These are phyloP conservation scores for Setomelanomma holmii DNA, from an alignment of 2,329 filamentous ascomycete genomes.

Conservation along the genomic window DNA sequence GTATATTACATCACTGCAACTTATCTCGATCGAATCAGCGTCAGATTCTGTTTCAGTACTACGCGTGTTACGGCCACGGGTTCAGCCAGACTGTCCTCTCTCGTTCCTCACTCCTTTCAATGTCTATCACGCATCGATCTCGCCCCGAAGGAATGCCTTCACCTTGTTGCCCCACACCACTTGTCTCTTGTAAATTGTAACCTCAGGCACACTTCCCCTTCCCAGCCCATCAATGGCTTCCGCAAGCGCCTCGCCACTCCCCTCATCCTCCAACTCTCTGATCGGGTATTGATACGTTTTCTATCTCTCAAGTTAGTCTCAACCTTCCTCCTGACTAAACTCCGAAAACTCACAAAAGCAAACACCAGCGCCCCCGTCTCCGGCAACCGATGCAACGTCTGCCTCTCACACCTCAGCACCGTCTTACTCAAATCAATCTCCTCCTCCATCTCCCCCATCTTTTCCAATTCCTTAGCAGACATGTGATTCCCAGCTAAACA, in stretches of 20 bases:
- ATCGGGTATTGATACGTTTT: constrained; percentile 66
- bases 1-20: too few species aligned
- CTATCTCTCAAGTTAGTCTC: too few species aligned
- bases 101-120: not conserved
- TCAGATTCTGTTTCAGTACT: too few species aligned
- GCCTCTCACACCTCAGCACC: constrained; percentile 63
- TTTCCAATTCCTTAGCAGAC: constrained; percentile 41
- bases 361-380: constrained; percentile 63
- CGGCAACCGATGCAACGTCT: constrained; percentile 67
- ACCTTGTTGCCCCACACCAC: constrained; percentile 65
- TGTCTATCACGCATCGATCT: constrained; percentile 19
- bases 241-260: constrained; percentile 60
- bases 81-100: too few species aligned
- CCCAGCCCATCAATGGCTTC: constrained; percentile 66
- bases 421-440: constrained; percentile 53
- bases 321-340: too few species aligned
- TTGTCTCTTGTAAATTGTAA: constrained; percentile 65
- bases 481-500: constrained; percentile 53
- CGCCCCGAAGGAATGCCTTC: constrained; percentile 56
- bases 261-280: constrained; percentile 63
- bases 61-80: too few species aligned
- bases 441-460: constrained; percentile 35
- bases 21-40: too few species aligned
- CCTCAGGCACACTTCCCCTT: constrained; percentile 63
- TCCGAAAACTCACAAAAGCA: constrained; percentile 51